A percentile compares a stretch with the other conserved stretches of the same genome.
phyloP scores from a whole-genome alignment of 257 asterid species.

The Solanum peruvianum region DNA sequence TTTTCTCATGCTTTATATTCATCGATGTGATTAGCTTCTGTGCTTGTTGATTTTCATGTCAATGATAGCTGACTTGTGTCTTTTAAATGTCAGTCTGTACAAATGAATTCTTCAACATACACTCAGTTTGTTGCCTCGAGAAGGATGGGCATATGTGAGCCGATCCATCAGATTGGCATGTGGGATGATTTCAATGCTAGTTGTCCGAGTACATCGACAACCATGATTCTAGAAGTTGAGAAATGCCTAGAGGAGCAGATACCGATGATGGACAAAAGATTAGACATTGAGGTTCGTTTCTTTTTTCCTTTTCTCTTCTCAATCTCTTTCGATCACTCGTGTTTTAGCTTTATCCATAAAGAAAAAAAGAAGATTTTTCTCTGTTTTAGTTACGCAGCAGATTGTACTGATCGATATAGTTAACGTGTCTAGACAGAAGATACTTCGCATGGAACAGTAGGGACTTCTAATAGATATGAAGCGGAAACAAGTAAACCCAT shows the following conservation, averaged over 20 bases:
- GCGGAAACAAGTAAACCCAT: slow-evolving; percentile 51
- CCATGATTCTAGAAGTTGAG: slow-evolving; percentile 37
- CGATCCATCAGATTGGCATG: slow-evolving; percentile 49
- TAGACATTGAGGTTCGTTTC: background rate
- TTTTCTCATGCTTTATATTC: background rate
- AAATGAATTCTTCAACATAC: slow-evolving; percentile 60
- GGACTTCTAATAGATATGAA: slow-evolving; percentile 55
- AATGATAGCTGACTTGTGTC: background rate
- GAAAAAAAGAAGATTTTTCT: background rate
- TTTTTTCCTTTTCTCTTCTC: background rate
- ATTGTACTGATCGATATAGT: background rate
- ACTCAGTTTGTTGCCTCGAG: slow-evolving; percentile 61
- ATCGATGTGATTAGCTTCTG: background rate
- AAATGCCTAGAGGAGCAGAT: slow-evolving; percentile 56
- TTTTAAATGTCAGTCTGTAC: slow-evolving; percentile 5
- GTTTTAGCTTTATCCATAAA: background rate
- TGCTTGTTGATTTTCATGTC: background rate
- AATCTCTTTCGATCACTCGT: background rate
- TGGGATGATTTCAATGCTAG: slow-evolving; percentile 66
- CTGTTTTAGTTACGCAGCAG: background rate
- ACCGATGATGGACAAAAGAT: background rate
- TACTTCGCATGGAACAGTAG: slow-evolving; percentile 66
- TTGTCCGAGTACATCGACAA: slow-evolving; percentile 25
- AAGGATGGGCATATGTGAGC: slow-evolving; percentile 72
- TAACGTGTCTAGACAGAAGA: slow-evolving; percentile 50